Conservation (phyloP, 768 basidiomycete genomes). For the Phanerodontia chrysosporium region DNA sequence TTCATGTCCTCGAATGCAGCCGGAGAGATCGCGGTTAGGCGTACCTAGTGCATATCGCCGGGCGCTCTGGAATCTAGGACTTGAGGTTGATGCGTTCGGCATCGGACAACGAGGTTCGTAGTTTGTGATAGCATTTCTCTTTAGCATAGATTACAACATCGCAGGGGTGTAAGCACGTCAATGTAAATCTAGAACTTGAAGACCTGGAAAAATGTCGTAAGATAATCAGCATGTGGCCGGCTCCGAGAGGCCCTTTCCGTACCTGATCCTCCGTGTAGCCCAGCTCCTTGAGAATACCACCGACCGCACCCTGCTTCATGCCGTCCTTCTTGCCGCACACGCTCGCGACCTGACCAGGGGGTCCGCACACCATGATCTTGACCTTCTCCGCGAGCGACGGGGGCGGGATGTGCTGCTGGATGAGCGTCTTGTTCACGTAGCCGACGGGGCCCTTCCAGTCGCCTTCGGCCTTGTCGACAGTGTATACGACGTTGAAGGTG, state of each 20-base stretch:
- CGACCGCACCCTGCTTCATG: conserved; percentile 78
- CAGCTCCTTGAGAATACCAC: conserved; percentile 79
- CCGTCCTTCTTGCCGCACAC: conserved; percentile 88
- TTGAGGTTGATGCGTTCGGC: too few relatives aligned
- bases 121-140: background rate
- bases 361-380: conserved; percentile 89
- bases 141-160: background rate
- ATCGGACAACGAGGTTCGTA: background rate
- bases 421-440: conserved; percentile 66
- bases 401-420: conserved; percentile 69
- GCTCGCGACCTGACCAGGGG: conserved; percentile 85
- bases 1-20: too few relatives aligned
- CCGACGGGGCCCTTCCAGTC: conserved; percentile 64
- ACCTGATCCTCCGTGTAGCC: conserved; percentile 89
- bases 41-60: too few relatives aligned
- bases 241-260: background rate
- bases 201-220: background rate
- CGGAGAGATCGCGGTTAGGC: too few relatives aligned
- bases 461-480: conserved; percentile 73
- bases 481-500: conserved; percentile 79
- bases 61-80: too few relatives aligned
- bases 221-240: background rate
- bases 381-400: conserved; percentile 68
- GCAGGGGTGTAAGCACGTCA: background rate
- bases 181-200: conserved; percentile 14